Conservation (phyloP, 1,284 basidiomycete genomes). For the Ceratobasidium sp. region DNA sequence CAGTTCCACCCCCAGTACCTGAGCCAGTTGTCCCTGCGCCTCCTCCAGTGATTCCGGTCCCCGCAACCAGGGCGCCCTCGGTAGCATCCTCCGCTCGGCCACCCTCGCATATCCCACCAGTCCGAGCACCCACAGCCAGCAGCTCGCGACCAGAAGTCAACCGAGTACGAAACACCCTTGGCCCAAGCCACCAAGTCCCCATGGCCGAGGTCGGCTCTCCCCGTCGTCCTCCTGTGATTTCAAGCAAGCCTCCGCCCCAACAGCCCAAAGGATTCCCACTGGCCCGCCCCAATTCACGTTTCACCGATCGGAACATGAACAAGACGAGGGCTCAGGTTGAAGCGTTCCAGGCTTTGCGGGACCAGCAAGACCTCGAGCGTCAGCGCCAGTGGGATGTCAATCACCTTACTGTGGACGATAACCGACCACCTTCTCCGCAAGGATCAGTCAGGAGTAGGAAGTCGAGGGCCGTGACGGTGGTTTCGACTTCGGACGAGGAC, state of each 20-base stretch:
- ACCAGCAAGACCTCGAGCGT: conserved; percentile 13
- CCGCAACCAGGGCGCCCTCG: not conserved
- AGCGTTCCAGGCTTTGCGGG: conserved; percentile 28
- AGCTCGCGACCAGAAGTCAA: not conserved
- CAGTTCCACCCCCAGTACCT: not conserved
- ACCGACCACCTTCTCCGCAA: conserved; percentile 13
- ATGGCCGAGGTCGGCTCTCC: conserved; percentile 24
- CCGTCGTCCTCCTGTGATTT: conserved; percentile 1
- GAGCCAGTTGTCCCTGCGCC: not conserved
- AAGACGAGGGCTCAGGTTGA: conserved; percentile 32
- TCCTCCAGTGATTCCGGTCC: not conserved
- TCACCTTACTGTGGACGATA: conserved; percentile 1
- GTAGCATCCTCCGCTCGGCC: not conserved
- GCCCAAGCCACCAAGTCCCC: conserved; percentile 16
- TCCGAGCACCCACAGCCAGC: conserved; percentile 13
- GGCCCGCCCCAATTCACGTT: conserved; percentile 19
- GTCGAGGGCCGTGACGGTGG: conserved; percentile 32
- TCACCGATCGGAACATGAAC: conserved; percentile 27
- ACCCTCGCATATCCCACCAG: not conserved
- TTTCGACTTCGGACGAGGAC: conserved; percentile 32
- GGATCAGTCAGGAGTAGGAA: conserved; percentile 31
- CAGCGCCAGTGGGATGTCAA: conserved; percentile 16
- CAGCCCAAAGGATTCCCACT: conserved; percentile 30
- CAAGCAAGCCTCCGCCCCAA: conserved; percentile 24
- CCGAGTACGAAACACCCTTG: conserved; percentile 14